A percentile compares a stretch with the other conserved stretches of the same genome.
phyloP scores from a whole-genome alignment of 2,329 filamentous ascomycete species.

The Diaporthe vexans region DNA sequence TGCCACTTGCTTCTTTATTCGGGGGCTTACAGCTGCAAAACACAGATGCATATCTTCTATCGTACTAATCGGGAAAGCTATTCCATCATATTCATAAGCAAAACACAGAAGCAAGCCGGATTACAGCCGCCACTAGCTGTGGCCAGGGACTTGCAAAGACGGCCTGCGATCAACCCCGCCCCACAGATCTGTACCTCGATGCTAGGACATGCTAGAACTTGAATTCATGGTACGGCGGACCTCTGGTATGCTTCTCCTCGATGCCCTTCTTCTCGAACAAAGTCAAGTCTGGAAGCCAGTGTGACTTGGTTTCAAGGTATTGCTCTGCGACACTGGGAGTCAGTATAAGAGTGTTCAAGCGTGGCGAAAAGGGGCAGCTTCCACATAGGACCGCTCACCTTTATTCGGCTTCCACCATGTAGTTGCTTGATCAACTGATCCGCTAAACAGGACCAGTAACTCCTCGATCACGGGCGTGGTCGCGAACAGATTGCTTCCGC shows the following conservation, averaged over 20 bases:
- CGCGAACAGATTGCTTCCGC: not conserved
- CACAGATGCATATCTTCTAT: not conserved
- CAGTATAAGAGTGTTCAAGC: not conserved
- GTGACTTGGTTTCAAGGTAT: conserved; percentile 23
- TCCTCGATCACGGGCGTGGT: not conserved
- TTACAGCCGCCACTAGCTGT: not conserved
- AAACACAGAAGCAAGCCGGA: not conserved
- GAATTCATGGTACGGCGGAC: conserved; percentile 1
- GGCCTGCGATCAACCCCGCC: not conserved
- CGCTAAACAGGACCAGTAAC: not conserved
- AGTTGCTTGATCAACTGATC: not conserved
- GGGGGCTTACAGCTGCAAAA: not conserved
- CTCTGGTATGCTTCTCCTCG: conserved; percentile 9
- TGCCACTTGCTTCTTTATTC: not conserved
- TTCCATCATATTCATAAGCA: not conserved
- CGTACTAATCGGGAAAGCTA: not conserved
- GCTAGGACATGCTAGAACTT: not conserved
- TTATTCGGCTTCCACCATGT: not conserved
- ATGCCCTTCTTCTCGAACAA: conserved; percentile 4
- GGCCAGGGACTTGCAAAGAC: not conserved
- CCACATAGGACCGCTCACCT: not conserved
- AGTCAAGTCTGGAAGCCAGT: conserved; percentile 25
- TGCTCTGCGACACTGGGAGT: conserved; percentile 10
- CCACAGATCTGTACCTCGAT: not conserved
- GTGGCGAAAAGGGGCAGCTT: not conserved